Conservation (phyloP, 1,139 yeast species). For the Torulaspora pretoriensis region DNA sequence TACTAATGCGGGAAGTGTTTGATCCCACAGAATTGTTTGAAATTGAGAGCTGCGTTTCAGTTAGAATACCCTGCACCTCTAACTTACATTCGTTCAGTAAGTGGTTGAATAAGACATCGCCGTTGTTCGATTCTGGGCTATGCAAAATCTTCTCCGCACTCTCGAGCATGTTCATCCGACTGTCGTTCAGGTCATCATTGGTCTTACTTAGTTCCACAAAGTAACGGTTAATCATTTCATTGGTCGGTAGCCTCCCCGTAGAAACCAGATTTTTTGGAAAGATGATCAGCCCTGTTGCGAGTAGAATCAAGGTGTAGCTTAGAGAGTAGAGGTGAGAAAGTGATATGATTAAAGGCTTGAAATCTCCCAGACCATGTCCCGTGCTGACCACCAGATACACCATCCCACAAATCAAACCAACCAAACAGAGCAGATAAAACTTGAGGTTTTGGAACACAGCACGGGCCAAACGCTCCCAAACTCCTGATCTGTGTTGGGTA, state of each 20-base stretch:
- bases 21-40: slow-evolving; percentile 7
- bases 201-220: slow-evolving; percentile 33
- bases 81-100: slow-evolving; percentile 27
- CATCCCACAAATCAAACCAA: slow-evolving; percentile 25
- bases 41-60: slow-evolving; percentile 19
- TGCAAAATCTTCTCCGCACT: slow-evolving; percentile 27
- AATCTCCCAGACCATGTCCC: slow-evolving; percentile 26
- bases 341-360: slow-evolving; percentile 34
- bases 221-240: slow-evolving; percentile 22
- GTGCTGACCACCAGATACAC: slow-evolving; percentile 28
- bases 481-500: slow-evolving; percentile 8
- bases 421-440: slow-evolving; percentile 28
- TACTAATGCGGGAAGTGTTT: slow-evolving; percentile 15
- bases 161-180: slow-evolving; percentile 29
- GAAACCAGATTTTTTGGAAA: slow-evolving; percentile 30
- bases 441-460: slow-evolving; percentile 30
- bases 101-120: slow-evolving; percentile 28
- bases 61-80: slow-evolving; percentile 27
- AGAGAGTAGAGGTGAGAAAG: slow-evolving; percentile 34
- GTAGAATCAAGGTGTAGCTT: slow-evolving; percentile 29
- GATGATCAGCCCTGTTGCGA: slow-evolving; percentile 31
- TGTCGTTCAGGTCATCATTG: slow-evolving; percentile 34
- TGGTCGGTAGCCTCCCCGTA: slow-evolving; percentile 14
- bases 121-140: slow-evolving; percentile 21
- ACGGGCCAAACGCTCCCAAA: slow-evolving; percentile 19